Evolutionary conservation across 139 green algal genomes (phyloP), one percentile per base, ranked within the genome.

Genomic region (Volvox reticuliferus): DNA sequence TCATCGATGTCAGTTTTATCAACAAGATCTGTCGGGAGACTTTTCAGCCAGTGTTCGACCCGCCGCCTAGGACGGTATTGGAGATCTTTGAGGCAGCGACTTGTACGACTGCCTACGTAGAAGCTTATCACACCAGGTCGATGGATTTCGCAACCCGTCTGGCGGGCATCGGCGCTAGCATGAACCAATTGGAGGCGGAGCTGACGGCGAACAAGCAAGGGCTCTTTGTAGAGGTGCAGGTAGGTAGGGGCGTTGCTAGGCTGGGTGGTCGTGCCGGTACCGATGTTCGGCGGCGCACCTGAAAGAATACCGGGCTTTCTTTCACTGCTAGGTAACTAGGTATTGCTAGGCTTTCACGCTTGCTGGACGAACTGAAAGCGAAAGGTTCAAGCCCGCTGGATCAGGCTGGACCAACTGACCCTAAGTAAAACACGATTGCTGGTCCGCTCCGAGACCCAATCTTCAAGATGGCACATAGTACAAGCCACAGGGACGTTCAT

Each of bases 201-300:
- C 91, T 96, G 30, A 79, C 85, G 12, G 79, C 44, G 0, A 89
- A 88, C 30, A 95, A 95, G 75, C 89, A 90, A 5, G 68, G 76
- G 37, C 76, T 94, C 18, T 94, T 94, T 79, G 50, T 75, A 19
- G 67, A 87, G 16, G 92, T 94, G 33, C 89, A 94, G 92, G 92
- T 93, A 62, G 13, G 91, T 2, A 20, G 67, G 67, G 22, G 22
- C 3, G 67, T 75, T 26, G 67, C 5, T 55, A 55, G 44, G 44
- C 44, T 5, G 9, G 44, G 44, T 55, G 9, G 9, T 55, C 9
- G 44, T 9, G 44, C 44, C 5, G 44, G 44, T 9, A 55, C 44
- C 44, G 44, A 9, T 55, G 9, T 55, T 55, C 44, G 9, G 44
- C 44, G 9, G 44, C 44, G 9, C 9, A 55, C 44, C 44, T 9